Conservation (phyloP, 2,329 filamentous ascomycete species). For the Didymella glomerata region DNA sequence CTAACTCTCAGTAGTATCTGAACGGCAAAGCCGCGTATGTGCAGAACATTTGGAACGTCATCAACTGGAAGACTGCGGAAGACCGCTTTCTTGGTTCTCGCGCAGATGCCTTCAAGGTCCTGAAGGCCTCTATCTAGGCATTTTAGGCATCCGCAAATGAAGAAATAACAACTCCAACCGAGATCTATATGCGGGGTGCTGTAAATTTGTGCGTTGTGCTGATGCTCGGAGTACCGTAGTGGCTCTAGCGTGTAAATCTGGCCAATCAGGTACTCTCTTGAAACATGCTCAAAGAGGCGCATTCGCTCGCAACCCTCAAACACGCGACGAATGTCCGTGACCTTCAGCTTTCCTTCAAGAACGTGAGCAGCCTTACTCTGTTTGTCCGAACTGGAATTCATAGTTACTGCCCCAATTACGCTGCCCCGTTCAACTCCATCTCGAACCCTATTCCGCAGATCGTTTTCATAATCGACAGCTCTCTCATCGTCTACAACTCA, state of each 20-base stretch:
- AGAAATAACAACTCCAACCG: background rate
- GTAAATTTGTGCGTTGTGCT: background rate
- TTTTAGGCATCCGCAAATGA: background rate
- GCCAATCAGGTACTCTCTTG: constrained; percentile 44
- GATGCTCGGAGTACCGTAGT: constrained; percentile 34
- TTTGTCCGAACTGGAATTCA: background rate
- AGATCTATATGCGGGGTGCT: background rate
- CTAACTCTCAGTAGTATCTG: constrained; percentile 64
- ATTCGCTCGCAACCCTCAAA: constrained; percentile 32
- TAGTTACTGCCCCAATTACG: background rate
- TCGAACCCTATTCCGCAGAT: background rate
- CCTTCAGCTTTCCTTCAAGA: constrained; percentile 3
- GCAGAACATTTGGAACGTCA: constrained; percentile 78
- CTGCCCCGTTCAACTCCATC: background rate
- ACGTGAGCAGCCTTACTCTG: background rate
- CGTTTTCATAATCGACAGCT: background rate
- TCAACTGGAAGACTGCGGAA: constrained; percentile 79
- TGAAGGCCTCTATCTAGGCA: constrained; percentile 48
- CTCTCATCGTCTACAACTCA: background rate
- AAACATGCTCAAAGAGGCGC: constrained; percentile 51
- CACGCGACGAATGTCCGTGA: constrained; percentile 1
- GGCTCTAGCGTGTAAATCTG: constrained; percentile 19
- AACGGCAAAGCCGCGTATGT: constrained; percentile 80
- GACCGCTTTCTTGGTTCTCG: constrained; percentile 63
- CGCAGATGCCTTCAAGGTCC: constrained; percentile 50